Evolutionary conservation across 2,329 filamentous ascomycete species (phyloP).

Genomic region (Fusarium sterilihyphosum): DNA sequence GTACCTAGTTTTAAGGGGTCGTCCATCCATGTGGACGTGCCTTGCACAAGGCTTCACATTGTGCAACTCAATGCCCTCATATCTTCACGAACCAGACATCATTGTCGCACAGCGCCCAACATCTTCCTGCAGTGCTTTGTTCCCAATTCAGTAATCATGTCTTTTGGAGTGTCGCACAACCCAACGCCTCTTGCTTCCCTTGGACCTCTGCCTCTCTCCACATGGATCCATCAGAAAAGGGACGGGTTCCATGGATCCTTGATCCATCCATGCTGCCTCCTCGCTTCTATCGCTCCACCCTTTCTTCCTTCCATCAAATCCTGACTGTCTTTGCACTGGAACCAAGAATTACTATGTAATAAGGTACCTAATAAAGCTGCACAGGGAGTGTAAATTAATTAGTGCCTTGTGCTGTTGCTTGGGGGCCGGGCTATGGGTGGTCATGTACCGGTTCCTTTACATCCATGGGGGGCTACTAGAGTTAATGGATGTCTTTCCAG

Average conservation of each 20-base stretch:
- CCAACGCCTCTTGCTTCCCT: conserved; percentile 7
- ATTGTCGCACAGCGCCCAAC: neutral
- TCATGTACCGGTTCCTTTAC: conserved; percentile 2
- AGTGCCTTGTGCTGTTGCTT: conserved; percentile 35
- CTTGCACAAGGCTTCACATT: conserved; percentile 5
- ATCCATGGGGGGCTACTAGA: conserved; percentile 7
- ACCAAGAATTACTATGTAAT: conserved; percentile 3
- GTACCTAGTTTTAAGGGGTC: conserved; percentile 15
- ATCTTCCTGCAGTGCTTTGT: neutral
- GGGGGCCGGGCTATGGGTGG: conserved; percentile 23
- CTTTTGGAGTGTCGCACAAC: conserved; percentile 8
- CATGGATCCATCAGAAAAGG: conserved; percentile 26
- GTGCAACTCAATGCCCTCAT: conserved; percentile 7
- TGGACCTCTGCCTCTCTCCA: conserved; percentile 5
- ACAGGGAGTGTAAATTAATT: conserved; percentile 42
- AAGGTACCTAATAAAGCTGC: conserved; percentile 22
- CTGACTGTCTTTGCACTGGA: conserved; percentile 29
- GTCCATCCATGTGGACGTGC: neutral
- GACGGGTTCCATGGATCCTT: conserved; percentile 28
- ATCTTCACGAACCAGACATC: neutral
- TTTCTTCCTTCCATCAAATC: conserved; percentile 34
- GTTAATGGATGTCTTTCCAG: neutral
- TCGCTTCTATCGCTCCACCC: conserved; percentile 29
- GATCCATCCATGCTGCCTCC: conserved; percentile 18
- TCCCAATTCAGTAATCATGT: neutral